phyloP scores from a whole-genome alignment of 345 rosid species.

The Corchorus capsularis region DNA sequence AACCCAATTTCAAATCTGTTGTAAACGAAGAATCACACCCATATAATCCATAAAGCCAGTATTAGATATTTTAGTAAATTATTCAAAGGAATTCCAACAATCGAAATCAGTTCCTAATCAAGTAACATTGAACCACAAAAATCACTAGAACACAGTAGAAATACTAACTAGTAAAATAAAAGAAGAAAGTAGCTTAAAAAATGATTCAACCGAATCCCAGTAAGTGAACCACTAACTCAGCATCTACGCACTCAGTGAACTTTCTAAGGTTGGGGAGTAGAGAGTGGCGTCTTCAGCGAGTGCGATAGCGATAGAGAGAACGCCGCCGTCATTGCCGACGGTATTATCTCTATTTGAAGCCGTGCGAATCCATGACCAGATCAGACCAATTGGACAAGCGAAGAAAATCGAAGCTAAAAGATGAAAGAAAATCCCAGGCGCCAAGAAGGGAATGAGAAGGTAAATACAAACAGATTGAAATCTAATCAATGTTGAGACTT shows the following conservation, averaged over 20 bases:
- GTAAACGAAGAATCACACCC: no score
- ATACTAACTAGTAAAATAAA: background rate
- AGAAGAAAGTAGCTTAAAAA: background rate
- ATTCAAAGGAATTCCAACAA: background rate
- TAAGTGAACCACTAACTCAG: no score
- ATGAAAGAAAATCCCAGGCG: background rate
- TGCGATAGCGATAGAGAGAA: constrained; percentile 44
- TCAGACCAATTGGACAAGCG: constrained; percentile 26
- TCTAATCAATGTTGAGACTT: no score
- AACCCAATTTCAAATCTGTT: no score
- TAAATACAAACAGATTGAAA: no score
- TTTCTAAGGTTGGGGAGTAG: constrained; percentile 71
- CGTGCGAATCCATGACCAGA: constrained; percentile 52
- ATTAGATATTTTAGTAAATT: no score
- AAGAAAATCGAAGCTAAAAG: background rate
- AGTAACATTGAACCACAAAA: background rate
- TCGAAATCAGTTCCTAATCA: background rate
- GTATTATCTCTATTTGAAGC: constrained; percentile 30
- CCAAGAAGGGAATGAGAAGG: background rate
- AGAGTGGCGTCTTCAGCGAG: constrained; percentile 78
- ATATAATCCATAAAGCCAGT: no score
- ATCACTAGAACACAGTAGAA: background rate
- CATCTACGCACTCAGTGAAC: constrained; percentile 67
- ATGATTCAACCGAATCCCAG: background rate
- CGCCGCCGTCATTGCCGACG: constrained; percentile 43